phyloP scores from a whole-genome alignment of 2,329 filamentous ascomycete species.

The Ophidiomyces ophidiicola region DNA sequence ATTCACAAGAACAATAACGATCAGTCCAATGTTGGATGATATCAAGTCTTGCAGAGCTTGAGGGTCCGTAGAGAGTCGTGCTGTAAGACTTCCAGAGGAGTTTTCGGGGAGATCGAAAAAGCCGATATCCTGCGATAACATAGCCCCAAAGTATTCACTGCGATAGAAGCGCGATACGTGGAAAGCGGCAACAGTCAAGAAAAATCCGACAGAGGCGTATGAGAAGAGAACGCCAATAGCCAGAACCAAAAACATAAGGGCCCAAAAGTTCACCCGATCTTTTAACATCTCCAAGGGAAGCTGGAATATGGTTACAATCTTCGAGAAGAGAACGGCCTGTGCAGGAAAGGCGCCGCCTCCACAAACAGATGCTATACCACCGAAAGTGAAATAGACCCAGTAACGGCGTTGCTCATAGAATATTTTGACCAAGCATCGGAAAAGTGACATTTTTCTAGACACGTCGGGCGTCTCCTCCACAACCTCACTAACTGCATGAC shows the following conservation, averaged over 20 bases:
- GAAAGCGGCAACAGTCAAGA: constrained; percentile 15
- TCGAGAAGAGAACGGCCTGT: constrained; percentile 33
- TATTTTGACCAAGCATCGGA: constrained; percentile 28
- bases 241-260: constrained; percentile 38
- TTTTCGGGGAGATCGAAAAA: constrained; percentile 20
- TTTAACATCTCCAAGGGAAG: constrained; percentile 15
- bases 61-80: constrained; percentile 67
- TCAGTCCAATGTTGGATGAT: constrained; percentile 67
- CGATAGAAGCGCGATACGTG: constrained; percentile 15
- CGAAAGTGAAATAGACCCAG: constrained; percentile 30
- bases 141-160: constrained; percentile 18
- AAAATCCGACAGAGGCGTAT: constrained; percentile 16
- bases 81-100: constrained; percentile 49
- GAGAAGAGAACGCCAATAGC: constrained; percentile 28
- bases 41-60: constrained; percentile 46
- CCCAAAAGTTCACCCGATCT: constrained; percentile 32
- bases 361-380: constrained; percentile 24
- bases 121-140: constrained; percentile 22
- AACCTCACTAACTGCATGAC: constrained; percentile 9
- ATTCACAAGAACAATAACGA: constrained; percentile 63
- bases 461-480: constrained; percentile 8
- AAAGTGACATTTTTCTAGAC: constrained; percentile 18
- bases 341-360: constrained; percentile 36
- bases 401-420: constrained; percentile 26
- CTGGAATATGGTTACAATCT: constrained; percentile 20